These are phyloP conservation scores for Vitis hybrid DNA, from an alignment of 177 flowering plant species.

Conservation along the genomic window DNA sequence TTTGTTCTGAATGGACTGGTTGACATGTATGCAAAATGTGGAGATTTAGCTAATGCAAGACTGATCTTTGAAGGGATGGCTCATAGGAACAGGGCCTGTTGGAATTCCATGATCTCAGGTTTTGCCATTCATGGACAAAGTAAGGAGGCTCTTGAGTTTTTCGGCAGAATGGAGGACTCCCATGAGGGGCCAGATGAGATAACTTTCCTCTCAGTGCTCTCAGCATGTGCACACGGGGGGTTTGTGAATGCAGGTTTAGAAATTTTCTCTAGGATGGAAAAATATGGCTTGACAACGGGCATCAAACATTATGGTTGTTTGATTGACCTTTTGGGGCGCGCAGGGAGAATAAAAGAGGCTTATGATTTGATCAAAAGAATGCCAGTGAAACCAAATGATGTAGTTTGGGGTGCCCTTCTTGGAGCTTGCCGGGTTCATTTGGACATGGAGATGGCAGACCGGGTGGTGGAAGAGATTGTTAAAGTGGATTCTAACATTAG, in stretches of 20 bases:
- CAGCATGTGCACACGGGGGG: constrained; percentile 78
- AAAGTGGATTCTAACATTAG: constrained; percentile 2
- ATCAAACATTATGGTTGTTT: constrained; percentile 71
- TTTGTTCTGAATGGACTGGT: constrained; percentile 65
- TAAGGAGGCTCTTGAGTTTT: constrained; percentile 56
- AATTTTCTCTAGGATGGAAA: constrained; percentile 51
- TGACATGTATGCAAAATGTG: constrained; percentile 89
- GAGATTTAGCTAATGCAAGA: constrained; percentile 55
- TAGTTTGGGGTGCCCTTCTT: constrained; percentile 62
- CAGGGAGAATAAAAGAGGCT: constrained; percentile 62
- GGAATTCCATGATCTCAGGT: constrained; percentile 78
- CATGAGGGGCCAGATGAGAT: constrained; percentile 44
- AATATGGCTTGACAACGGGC: constrained; percentile 37
- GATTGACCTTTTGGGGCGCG: constrained; percentile 72
- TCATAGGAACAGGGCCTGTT: constrained; percentile 41
- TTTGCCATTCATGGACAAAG: constrained; percentile 55
- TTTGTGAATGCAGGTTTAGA: constrained; percentile 54
- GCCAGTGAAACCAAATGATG: constrained; percentile 65
- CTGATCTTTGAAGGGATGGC: constrained; percentile 46
- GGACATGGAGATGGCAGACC: constrained; percentile 38
- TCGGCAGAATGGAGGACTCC: constrained; percentile 50
- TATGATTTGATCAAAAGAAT: constrained; percentile 48
- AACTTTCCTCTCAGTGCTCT: constrained; percentile 60
- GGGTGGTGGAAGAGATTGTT: constrained; percentile 34
- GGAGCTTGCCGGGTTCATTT: constrained; percentile 64